These are phyloP conservation scores for Wallemia hederae DNA, from an alignment of 1,284 basidiomycete genomes.

Conservation along the genomic window DNA sequence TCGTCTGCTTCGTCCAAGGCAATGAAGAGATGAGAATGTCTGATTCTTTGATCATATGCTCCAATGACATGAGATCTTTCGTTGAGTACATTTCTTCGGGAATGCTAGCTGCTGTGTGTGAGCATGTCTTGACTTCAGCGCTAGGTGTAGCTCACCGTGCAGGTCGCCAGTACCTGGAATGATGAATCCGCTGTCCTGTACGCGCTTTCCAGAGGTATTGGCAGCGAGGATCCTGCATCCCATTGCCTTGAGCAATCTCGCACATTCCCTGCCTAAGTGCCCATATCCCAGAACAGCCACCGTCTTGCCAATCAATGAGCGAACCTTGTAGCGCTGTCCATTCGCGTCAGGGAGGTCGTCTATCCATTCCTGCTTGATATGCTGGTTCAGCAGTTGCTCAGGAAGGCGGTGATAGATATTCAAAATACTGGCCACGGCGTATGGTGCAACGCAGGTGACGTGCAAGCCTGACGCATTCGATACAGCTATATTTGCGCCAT, in stretches of 20 bases:
- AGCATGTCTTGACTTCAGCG: background rate
- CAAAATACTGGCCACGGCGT: background rate
- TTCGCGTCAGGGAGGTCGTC: background rate
- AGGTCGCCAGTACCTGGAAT: conserved; percentile 16
- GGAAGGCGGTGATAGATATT: background rate
- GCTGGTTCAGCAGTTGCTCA: background rate
- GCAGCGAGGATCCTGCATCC: conserved; percentile 15
- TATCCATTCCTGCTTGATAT: background rate
- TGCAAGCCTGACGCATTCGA: background rate
- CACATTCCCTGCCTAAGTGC: conserved; percentile 15
- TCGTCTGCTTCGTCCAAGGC: conserved; percentile 14
- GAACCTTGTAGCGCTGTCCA: background rate
- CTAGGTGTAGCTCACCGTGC: conserved; percentile 9
- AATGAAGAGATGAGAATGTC: conserved; percentile 15
- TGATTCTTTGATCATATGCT: conserved; percentile 11
- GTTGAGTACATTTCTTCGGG: conserved; percentile 14
- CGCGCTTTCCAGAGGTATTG: conserved; percentile 13
- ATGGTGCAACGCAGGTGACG: background rate
- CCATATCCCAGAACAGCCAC: background rate
- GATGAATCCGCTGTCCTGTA: conserved; percentile 15
- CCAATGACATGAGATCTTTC: conserved; percentile 11
- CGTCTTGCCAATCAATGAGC: background rate
- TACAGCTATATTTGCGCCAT: background rate
- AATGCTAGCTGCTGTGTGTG: conserved; percentile 9
- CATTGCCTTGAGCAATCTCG: conserved; percentile 14